Evolutionary conservation across 177 flowering plant genomes (phyloP), one percentile per base, ranked within the genome.

Genomic region (Vitis hybrid): DNA sequence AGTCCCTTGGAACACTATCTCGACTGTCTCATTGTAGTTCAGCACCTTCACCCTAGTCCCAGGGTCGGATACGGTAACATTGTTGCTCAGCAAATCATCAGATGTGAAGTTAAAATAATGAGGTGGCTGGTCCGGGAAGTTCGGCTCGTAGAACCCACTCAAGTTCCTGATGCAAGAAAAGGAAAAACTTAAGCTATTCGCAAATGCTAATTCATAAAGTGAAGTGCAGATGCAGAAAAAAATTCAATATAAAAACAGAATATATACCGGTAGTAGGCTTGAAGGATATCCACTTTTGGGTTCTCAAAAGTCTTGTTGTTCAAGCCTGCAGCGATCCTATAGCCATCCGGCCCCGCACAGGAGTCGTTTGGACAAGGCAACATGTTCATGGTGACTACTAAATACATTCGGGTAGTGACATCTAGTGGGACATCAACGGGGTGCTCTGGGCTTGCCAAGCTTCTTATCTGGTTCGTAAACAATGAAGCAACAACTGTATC

Each of bases 381-480:
- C 7, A 13, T 2, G 29, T 66, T 52, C 34, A 57, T 14, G 10
- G 64, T 18, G 5, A 62, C 66, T 1, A 67, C 16, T 0, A 66
- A 26, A n/a, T 3, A 53, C 54, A 74, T 66, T 3, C 20, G 11
- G n/a, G 65, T 69, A 31, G 70, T 50, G 11, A 19, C 54, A 20
- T 62, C 63, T 11, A 1, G 2, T 2, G 73, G 73, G 31, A 70
- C 73, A 9, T 63, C 51, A 10, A 63, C 49, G 1, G 73, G 73
- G 61, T 82, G 73, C 1, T 68, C 68, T 34, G 55, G n/a, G 29
- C 50, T 68, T 0, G 68, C 73, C 18, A 79, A 56, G 69, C 79
- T 76, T 61, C 67, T 70, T 10, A 81, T 11, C 22, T 54, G 31
- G 1, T 59, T 20, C 1, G 18, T 48, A 67, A 67, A 78, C 48